Evolutionary conservation across 805 yeast species (phyloP).

Genomic region (Yarrowia phangngaensis): DNA sequence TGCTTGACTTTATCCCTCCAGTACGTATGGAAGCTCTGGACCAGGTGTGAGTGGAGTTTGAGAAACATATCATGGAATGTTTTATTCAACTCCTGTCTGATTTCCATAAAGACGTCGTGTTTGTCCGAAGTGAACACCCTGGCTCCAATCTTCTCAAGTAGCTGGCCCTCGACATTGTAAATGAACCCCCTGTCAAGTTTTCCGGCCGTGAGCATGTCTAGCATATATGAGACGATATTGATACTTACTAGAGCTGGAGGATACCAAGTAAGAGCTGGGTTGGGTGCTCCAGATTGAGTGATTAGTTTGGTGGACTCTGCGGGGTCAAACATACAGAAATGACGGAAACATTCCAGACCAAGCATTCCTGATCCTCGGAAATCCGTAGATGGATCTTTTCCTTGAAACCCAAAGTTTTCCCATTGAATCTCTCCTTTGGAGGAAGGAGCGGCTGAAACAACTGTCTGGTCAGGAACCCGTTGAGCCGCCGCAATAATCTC

Average conservation of each 20-base stretch:
- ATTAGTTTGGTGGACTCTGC: conserved; percentile 10
- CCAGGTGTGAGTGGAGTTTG: conserved; percentile 29
- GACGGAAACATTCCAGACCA: conserved; percentile 20
- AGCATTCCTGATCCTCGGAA: conserved; percentile 34
- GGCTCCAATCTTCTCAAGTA: not conserved
- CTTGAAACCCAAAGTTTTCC: conserved; percentile 41
- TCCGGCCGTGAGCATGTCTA: conserved; percentile 16
- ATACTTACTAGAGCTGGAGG: conserved; percentile 36
- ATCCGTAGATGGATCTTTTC: conserved; percentile 38
- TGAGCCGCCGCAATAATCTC: conserved; percentile 11
- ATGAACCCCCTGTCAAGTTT: conserved; percentile 13
- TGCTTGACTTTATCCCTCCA: conserved; percentile 30
- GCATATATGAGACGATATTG: conserved; percentile 28
- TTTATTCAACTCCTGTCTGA: not conserved
- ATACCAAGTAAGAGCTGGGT: conserved; percentile 32
- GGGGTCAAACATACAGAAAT: conserved; percentile 21
- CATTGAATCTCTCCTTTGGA: conserved; percentile 31
- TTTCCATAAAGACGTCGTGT: conserved; percentile 3
- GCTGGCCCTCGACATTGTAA: conserved; percentile 7
- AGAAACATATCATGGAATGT: conserved; percentile 14
- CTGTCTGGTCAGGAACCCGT: conserved; percentile 2
- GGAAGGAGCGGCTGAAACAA: conserved; percentile 7
- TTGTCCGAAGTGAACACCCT: not conserved
- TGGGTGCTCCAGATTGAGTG: conserved; percentile 7
- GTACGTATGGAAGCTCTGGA: conserved; percentile 32